Base-by-base conservation (phyloP, 805 yeast species). In the Starmerella sp. region DNA sequence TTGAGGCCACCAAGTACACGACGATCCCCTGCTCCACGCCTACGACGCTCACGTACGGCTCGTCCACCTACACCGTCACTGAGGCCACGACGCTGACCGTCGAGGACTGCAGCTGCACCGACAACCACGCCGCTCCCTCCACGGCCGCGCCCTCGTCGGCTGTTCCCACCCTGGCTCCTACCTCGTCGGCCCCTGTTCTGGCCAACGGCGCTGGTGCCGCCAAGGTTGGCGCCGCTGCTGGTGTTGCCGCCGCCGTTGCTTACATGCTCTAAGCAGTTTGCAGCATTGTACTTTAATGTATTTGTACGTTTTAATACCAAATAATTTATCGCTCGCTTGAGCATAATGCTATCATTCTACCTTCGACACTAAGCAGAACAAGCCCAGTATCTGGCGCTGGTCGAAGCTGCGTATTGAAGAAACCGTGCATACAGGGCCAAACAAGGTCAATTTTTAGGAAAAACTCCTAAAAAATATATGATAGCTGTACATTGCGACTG, bases 191-290 rank as follows among this genome's bases (percentile, higher is more conserved):
- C 39, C 49, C 49, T 34, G 30, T 28, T 29, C 42, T 54, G 22
- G 57, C 49, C 48, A 52, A 59, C 59, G 58, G 61, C 31, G 57
- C 58, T 38, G 57, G 53, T 43, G 57, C 54, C 44, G 60, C 56
- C 42, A 52, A 54, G 59, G 54, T 51, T 37, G 62, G 57, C 28
- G 58, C 62, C 42, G 62, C 62, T 29, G 62, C 62, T 39, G 62
- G 58, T 55, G 58, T 59, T 41, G 62, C 59, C 48, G 62, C 58
- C 34, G 62, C 58, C 45, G 58, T 57, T 28, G 62, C 62, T 39
- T 53, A 59, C 58, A 30, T 59, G 47, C 57, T 59, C 57, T 59
- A 57, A 57, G 57, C 47, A 38, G 35, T 28, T 36, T 29, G 49
- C 38, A 46, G 14, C 7, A 32, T 15, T 15, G 29, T 34, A 32